Conservation (phyloP, 441 rosid genomes). For the Gossypium schwendimanii region DNA sequence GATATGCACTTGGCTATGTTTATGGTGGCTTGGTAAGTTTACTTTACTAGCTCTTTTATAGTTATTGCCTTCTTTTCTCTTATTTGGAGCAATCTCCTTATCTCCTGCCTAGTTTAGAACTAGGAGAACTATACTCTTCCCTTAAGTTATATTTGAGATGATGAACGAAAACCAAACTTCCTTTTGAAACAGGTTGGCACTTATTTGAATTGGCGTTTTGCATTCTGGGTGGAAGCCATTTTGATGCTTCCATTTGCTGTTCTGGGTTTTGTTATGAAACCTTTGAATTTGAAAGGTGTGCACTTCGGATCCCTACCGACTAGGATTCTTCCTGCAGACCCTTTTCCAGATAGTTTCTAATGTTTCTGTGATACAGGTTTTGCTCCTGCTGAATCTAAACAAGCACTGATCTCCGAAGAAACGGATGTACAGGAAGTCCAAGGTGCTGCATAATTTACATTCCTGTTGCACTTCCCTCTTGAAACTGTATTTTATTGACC, state of each 20-base stretch:
- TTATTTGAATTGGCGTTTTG: slow-evolving; percentile 70
- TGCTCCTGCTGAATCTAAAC: slow-evolving; percentile 41
- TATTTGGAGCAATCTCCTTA: neutral
- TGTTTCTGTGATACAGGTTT: slow-evolving; percentile 52
- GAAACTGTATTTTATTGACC: neutral
- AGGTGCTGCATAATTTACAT: slow-evolving; percentile 31
- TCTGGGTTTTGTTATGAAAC: slow-evolving; percentile 79
- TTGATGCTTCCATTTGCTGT: slow-evolving; percentile 86
- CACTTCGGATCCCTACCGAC: neutral
- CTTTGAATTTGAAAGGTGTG: slow-evolving; percentile 75
- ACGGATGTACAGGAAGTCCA: slow-evolving; percentile 31
- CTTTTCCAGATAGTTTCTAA: slow-evolving; percentile 16
- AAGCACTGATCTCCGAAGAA: slow-evolving; percentile 31
- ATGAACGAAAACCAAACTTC: neutral
- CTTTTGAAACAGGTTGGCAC: slow-evolving; percentile 54
- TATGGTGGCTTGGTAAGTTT: slow-evolving; percentile 80
- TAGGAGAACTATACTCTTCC: neutral
- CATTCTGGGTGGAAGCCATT: slow-evolving; percentile 88
- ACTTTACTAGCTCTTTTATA: neutral
- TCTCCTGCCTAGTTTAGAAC: neutral
- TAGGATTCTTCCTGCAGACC: neutral
- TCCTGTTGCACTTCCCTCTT: neutral
- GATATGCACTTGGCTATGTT: slow-evolving; percentile 84
- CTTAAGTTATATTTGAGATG: neutral
- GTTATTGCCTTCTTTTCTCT: neutral